Percentiles rank a stretch among this genome's conserved stretches.
Conservation (phyloP, 2,329 filamentous ascomycete species). For the Epichloe festucae region DNA sequence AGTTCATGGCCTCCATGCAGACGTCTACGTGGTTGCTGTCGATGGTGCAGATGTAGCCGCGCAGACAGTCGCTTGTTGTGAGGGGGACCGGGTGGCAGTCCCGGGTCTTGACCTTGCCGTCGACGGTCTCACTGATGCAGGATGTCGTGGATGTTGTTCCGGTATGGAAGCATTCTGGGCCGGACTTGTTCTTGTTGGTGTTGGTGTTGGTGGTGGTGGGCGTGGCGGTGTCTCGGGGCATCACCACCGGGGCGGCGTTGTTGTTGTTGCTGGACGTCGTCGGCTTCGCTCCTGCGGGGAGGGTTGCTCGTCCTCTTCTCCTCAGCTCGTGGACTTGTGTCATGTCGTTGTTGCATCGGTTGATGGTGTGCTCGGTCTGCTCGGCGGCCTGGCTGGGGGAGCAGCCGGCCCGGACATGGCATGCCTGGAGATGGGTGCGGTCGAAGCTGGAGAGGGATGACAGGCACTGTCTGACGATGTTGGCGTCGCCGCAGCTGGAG, state of each 20-base stretch:
- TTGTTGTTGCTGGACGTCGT: not conserved
- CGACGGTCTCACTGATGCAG: slow-evolving; percentile 28
- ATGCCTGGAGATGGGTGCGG: slow-evolving; percentile 23
- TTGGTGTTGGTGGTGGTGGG: not conserved
- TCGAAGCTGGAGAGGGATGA: slow-evolving; percentile 18
- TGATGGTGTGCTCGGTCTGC: slow-evolving; percentile 17
- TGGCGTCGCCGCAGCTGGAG: slow-evolving; percentile 30
- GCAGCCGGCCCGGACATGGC: slow-evolving; percentile 25
- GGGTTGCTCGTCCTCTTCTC: slow-evolving; percentile 14
- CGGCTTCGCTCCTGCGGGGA: not conserved
- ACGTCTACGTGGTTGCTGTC: slow-evolving; percentile 23
- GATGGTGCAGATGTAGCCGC: slow-evolving; percentile 30
- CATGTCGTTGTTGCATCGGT: slow-evolving; percentile 19
- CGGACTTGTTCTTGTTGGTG: slow-evolving; percentile 5
- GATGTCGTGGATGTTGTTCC: slow-evolving; percentile 20
- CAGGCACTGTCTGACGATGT: slow-evolving; percentile 31
- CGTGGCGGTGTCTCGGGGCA: not conserved
- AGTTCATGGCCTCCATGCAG: slow-evolving; percentile 28
- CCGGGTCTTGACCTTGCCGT: slow-evolving; percentile 20
- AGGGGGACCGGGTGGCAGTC: slow-evolving; percentile 27
- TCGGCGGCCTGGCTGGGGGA: slow-evolving; percentile 15
- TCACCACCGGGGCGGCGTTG: not conserved
- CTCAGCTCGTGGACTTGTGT: slow-evolving; percentile 15
- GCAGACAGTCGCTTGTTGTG: slow-evolving; percentile 26
- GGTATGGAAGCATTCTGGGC: slow-evolving; percentile 22